Evolutionary conservation across 129 eudicot species (phyloP), one percentile per base, ranked within the genome.

Genomic region (Logfia minima): DNA sequence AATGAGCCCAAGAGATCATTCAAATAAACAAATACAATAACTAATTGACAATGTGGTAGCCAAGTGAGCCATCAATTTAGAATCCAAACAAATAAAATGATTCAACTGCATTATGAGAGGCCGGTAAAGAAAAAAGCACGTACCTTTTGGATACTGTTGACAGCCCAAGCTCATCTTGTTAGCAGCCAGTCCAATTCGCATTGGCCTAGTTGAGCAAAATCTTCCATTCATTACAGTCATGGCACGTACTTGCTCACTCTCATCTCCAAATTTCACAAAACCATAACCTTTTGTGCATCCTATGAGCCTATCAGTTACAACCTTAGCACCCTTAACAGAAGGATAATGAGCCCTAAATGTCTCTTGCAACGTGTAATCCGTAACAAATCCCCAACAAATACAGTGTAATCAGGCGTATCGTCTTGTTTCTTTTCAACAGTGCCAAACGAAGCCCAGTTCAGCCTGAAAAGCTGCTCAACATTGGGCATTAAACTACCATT

Each of bases 261-360:
- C 99, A 81, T 95, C 99, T 24, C 87, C 92, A 82, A 95, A 95
- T 70, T 84, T 90, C 35, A 95, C 97, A 88, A 95, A 95, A 18
- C 99, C 99, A 88, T 92, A 95, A 28, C 99, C 99, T 79, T 95
- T 95, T 6, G 94, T 72, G 43, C 92, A 93, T 18, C 97, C 96
- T n/a, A 96, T 95, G 55, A 81, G 55, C 77, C 90, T 75, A 77
- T 95, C 97, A 74, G 88, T 92, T 64, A 95, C 97, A 74, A 95
- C 97, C 81, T 89, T 91, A 28, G 97, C 99, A 72, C 92, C 87
- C 80, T 83, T 92, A 13, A 95, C 91, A 77, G 99, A 89, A 14
- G 89, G 79, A 68, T 95, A 95, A 83, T 78, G 87, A 72, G 84
- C 88, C 77, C 90, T 88, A 71, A 91, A 95, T 63, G 99, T 95